A percentile compares a stretch with the other conserved stretches of the same genome.
phyloP scores from a whole-genome alignment of 1,284 basidiomycete species.

The Trichosporon asahii region DNA sequence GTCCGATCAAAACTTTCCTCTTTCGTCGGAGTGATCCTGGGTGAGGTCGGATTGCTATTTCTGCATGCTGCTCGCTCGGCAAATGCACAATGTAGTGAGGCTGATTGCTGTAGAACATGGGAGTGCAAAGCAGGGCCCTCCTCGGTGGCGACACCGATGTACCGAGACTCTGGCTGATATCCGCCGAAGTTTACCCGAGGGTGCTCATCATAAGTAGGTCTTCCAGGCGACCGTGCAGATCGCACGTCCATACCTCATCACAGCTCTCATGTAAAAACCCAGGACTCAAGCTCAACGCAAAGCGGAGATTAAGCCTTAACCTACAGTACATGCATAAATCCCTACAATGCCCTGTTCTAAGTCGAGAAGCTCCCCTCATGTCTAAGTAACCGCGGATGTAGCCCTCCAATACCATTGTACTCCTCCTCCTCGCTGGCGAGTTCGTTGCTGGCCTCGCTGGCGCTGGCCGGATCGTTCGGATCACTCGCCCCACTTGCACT shows the following conservation, averaged over 20 bases:
- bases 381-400: background rate
- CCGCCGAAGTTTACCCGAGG: background rate
- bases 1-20: background rate
- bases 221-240: no score
- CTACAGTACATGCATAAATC: no score
- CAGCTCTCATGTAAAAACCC: no score
- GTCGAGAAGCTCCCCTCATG: background rate
- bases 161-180: no score
- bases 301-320: no score
- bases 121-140: no score
- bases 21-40: background rate
- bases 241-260: no score
- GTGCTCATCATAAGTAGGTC: no score
- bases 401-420: slow-evolving; percentile 1
- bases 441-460: slow-evolving; percentile 10
- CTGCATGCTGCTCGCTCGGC: background rate
- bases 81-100: background rate
- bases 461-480: background rate
- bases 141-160: background rate
- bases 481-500: background rate
- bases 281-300: no score
- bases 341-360: background rate
- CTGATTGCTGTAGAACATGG: background rate
- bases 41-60: background rate
- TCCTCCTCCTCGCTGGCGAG: background rate